Evolutionary conservation across 2,329 filamentous ascomycete genomes (phyloP).

Genomic region (Helminthosporium solani): DNA sequence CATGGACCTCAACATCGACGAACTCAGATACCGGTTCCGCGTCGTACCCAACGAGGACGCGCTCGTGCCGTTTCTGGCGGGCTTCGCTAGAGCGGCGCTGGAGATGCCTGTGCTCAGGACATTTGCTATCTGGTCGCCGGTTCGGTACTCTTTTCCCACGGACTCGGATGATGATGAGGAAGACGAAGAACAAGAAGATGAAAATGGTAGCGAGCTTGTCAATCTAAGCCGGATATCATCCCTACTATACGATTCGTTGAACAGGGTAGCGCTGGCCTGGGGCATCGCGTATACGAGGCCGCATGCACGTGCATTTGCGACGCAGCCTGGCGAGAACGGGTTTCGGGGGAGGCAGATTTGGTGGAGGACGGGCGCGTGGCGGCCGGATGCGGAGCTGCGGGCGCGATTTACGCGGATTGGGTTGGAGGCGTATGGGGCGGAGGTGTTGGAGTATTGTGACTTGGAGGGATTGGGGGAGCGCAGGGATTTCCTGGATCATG

Average conservation of each 20-base stretch:
- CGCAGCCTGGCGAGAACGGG: not conserved
- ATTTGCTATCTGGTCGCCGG: not conserved
- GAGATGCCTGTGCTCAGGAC: slow-evolving; percentile 1
- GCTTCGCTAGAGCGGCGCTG: slow-evolving; percentile 2
- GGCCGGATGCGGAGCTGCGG: slow-evolving; percentile 2
- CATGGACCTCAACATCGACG: not conserved
- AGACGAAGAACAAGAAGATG: not conserved
- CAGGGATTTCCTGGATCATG: too few species aligned
- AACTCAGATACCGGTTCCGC: too few species aligned
- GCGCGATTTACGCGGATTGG: slow-evolving; percentile 7
- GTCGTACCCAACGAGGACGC: not conserved
- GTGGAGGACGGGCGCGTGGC: slow-evolving; percentile 10
- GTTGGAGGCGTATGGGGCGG: too few species aligned
- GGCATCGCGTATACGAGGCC: slow-evolving; percentile 4
- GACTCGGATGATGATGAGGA: not conserved
- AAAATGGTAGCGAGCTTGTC: not conserved
- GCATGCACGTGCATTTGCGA: not conserved
- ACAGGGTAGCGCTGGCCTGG: slow-evolving; percentile 1
- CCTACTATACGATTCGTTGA: not conserved
- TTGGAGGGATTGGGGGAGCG: too few species aligned
- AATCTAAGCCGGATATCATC: not conserved
- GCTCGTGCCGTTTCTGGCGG: slow-evolving; percentile 2
- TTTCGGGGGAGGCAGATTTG: slow-evolving; percentile 4
- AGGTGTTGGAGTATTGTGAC: too few species aligned
- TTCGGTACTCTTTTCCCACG: not conserved